These are phyloP conservation scores for Penicillium sclerotigenum DNA, from an alignment of 2,329 filamentous ascomycete species.

Conservation along the genomic window DNA sequence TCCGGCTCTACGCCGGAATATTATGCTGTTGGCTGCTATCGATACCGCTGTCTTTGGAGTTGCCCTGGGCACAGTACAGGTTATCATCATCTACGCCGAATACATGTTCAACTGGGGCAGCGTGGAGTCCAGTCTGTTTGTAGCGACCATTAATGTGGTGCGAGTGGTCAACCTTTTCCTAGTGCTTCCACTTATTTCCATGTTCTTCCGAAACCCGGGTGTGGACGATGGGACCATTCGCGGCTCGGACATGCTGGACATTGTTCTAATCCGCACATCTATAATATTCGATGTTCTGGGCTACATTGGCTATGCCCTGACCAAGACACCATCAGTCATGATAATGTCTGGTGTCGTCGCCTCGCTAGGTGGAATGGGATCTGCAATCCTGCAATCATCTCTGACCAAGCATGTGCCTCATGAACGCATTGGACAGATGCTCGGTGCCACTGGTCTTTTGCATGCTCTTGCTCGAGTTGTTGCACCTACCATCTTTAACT, in stretches of 20 bases:
- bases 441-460: constrained; percentile 81
- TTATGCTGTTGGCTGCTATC: constrained; percentile 74
- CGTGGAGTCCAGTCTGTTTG: constrained; percentile 73
- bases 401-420: constrained; percentile 88
- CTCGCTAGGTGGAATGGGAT: constrained; percentile 77
- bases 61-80: constrained; percentile 74
- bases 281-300: constrained; percentile 75
- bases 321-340: constrained; percentile 62
- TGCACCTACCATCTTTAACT: constrained; percentile 78
- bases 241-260: constrained; percentile 75
- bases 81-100: constrained; percentile 79
- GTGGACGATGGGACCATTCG: constrained; percentile 48
- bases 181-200: constrained; percentile 72
- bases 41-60: constrained; percentile 81
- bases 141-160: constrained; percentile 73
- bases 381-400: constrained; percentile 77
- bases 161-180: constrained; percentile 73
- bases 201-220: constrained; percentile 60
- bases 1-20: constrained; percentile 66
- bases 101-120: constrained; percentile 79
- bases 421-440: constrained; percentile 77
- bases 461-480: constrained; percentile 78
- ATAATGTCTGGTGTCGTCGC: constrained; percentile 69
- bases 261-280: constrained; percentile 70
- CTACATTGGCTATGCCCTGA: constrained; percentile 69